Conservation (phyloP, 805 yeast species). For the Pichia cephalocereana region DNA sequence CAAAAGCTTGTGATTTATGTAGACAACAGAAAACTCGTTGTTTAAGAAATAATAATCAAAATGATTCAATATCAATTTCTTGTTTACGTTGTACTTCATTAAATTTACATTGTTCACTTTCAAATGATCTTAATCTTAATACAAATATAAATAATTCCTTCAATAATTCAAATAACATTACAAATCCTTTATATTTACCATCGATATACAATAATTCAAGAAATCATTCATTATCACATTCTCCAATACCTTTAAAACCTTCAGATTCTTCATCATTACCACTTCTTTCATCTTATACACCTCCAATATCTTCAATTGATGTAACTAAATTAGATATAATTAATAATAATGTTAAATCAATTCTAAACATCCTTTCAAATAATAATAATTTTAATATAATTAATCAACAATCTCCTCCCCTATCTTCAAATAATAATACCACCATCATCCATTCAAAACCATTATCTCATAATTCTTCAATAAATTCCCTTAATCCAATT, state of each 20-base stretch:
- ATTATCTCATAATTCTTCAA: not conserved
- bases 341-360: not conserved
- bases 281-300: not conserved
- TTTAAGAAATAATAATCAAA: not conserved
- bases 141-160: not conserved
- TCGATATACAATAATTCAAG: not conserved
- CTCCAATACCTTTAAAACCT: not conserved
- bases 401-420: no score
- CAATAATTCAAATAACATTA: not conserved
- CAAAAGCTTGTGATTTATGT: constrained; percentile 9
- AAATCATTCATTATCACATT: not conserved
- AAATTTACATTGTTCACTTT: constrained; percentile 7
- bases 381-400: no score
- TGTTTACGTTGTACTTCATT: constrained; percentile 10
- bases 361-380: not conserved
- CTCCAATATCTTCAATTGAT: not conserved
- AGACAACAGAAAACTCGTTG: constrained; percentile 12
- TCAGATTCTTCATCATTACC: not conserved
- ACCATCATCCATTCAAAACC: no score
- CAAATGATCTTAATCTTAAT: not conserved
- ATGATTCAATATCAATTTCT: not conserved
- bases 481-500: not conserved
- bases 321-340: not conserved
- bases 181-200: not conserved
- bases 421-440: no score